Percentiles rank a stretch among this genome's conserved stretches.
These are phyloP conservation scores for Diplodia mutila DNA, from an alignment of 2,329 filamentous ascomycete species.

Conservation along the genomic window DNA sequence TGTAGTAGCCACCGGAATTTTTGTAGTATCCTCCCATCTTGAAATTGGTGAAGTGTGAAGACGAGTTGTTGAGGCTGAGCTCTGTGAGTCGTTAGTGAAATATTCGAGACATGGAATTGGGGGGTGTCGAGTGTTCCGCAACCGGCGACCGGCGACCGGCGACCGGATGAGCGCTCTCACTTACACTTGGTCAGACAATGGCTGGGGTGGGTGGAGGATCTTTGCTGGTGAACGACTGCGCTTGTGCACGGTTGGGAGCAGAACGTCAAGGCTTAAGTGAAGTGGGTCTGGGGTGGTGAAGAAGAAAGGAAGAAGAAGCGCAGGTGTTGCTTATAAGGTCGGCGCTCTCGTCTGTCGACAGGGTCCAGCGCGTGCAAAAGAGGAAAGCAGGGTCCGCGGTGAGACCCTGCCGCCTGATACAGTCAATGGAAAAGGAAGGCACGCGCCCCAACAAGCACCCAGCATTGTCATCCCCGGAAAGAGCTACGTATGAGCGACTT, in stretches of 20 bases:
- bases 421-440: background rate
- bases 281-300: background rate
- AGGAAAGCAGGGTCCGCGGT: background rate
- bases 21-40: too few relatives aligned
- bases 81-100: too few relatives aligned
- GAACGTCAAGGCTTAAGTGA: too few relatives aligned
- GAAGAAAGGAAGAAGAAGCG: background rate
- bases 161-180: too few relatives aligned
- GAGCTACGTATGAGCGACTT: background rate
- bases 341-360: background rate
- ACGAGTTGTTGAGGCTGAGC: background rate
- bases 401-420: background rate
- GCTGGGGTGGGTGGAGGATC: too few relatives aligned
- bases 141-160: too few relatives aligned
- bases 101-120: too few relatives aligned
- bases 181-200: too few relatives aligned
- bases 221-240: too few relatives aligned
- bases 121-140: too few relatives aligned
- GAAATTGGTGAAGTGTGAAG: too few relatives aligned
- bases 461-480: background rate
- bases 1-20: conserved; percentile 8
- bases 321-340: background rate
- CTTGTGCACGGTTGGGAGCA: too few relatives aligned
- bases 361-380: background rate
- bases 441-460: background rate